Evolutionary conservation across 2,329 filamentous ascomycete species (phyloP).

Genomic region (Coleophoma eucalyptorum): DNA sequence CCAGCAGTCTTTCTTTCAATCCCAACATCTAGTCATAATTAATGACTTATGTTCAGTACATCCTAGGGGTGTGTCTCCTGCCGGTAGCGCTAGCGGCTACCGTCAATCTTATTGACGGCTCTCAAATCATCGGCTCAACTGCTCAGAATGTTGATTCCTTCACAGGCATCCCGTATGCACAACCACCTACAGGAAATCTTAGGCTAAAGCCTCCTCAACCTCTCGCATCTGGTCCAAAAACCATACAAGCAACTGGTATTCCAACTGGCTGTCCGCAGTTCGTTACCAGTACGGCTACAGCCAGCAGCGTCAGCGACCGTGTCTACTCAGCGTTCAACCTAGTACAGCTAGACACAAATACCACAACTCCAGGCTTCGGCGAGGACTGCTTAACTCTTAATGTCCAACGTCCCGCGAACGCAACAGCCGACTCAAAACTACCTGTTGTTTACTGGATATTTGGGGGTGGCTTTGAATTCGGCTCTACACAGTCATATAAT

Average conservation of each 20-base stretch:
- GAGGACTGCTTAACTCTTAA: constrained; percentile 64
- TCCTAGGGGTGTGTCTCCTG: neutral
- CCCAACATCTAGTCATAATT: no score
- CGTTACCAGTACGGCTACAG: constrained; percentile 46
- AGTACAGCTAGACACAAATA: constrained; percentile 53
- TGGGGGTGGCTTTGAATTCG: constrained; percentile 61
- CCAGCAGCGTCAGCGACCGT: constrained; percentile 34
- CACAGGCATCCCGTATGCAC: constrained; percentile 71
- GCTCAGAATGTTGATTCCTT: constrained; percentile 56
- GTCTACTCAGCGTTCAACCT: constrained; percentile 32
- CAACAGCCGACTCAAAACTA: constrained; percentile 50
- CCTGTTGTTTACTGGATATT: constrained; percentile 71
- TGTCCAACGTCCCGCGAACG: constrained; percentile 55
- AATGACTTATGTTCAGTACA: no score
- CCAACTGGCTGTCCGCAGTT: constrained; percentile 71
- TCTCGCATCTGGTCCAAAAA: constrained; percentile 53
- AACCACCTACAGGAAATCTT: constrained; percentile 61
- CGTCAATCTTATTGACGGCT: neutral
- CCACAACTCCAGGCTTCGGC: constrained; percentile 46
- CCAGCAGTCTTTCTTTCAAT: no score
- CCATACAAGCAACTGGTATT: constrained; percentile 52
- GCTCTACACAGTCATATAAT: constrained; percentile 43
- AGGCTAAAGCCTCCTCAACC: constrained; percentile 68
- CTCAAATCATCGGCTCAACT: constrained; percentile 14
- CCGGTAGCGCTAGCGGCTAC: neutral